Conservation (phyloP, 2,329 filamentous ascomycete species). For the Colletotrichum theobromicola region DNA sequence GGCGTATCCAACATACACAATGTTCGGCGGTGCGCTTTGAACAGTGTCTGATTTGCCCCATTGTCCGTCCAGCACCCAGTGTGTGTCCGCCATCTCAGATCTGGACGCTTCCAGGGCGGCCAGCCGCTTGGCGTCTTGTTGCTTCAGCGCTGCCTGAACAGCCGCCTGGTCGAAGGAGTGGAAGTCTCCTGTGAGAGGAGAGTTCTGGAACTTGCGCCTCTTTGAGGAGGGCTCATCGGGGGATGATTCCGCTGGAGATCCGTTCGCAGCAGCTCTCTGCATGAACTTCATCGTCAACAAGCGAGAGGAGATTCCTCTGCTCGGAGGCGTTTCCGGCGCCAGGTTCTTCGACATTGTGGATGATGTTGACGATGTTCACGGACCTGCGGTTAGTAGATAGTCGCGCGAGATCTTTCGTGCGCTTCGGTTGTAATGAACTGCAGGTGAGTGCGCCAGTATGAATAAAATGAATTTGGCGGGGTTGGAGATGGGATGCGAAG, state of each 20-base stretch:
- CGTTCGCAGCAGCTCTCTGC: conserved; percentile 80
- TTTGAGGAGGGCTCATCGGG: conserved; percentile 62
- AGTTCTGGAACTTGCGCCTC: conserved; percentile 59
- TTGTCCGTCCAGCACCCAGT: conserved; percentile 72
- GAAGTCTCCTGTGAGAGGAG: conserved; percentile 37
- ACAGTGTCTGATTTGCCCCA: conserved; percentile 15
- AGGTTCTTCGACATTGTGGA: conserved; percentile 34
- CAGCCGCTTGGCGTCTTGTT: conserved; percentile 70
- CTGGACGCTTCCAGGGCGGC: conserved; percentile 66
- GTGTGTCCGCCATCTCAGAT: conserved; percentile 69
- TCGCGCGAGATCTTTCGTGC: neutral
- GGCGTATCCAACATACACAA: conserved; percentile 65
- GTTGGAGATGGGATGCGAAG: neutral
- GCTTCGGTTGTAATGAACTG: neutral
- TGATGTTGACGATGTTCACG: neutral
- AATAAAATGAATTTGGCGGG: neutral
- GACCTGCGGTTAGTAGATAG: neutral
- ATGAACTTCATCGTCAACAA: conserved; percentile 98
- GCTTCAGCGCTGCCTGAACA: conserved; percentile 67
- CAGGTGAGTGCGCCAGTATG: neutral
- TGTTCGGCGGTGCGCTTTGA: conserved; percentile 45
- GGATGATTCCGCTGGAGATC: conserved; percentile 47
- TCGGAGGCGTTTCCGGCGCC: conserved; percentile 58
- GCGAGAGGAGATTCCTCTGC: conserved; percentile 77
- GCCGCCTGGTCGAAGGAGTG: conserved; percentile 61